Conservation (phyloP, 2,329 filamentous ascomycete species). For the Fusarium goolgardi region DNA sequence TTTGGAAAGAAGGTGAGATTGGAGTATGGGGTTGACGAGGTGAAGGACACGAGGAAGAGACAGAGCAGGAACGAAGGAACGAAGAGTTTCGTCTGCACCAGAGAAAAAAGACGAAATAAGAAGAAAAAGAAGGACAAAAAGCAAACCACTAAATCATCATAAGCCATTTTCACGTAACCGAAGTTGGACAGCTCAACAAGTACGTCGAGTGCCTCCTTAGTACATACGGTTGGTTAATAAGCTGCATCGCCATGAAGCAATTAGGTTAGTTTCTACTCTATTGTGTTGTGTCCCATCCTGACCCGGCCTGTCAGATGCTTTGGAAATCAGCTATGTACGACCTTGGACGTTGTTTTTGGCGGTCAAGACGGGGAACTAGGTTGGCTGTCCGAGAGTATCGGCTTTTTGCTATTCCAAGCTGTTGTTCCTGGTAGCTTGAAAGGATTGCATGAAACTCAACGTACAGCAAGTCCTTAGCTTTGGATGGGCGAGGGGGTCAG, state of each 20-base stretch:
- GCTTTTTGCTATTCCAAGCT: slow-evolving; percentile 28
- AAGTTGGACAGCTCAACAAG: slow-evolving; percentile 39
- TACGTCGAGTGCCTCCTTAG: slow-evolving; percentile 13
- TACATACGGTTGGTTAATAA: slow-evolving; percentile 11
- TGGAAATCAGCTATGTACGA: background rate
- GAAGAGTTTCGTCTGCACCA: background rate
- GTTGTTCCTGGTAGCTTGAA: slow-evolving; percentile 15
- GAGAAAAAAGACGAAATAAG: background rate
- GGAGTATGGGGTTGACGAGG: slow-evolving; percentile 32
- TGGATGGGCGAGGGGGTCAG: background rate
- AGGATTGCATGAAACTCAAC: slow-evolving; percentile 12
- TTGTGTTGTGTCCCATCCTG: background rate
- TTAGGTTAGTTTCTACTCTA: background rate
- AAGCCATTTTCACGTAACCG: slow-evolving; percentile 40
- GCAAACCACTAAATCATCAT: slow-evolving; percentile 18
- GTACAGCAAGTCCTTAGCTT: background rate
- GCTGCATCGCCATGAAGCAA: slow-evolving; percentile 1
- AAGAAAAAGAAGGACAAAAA: slow-evolving; percentile 7
- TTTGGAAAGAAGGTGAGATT: slow-evolving; percentile 19
- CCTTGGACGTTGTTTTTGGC: slow-evolving; percentile 30
- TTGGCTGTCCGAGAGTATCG: slow-evolving; percentile 24
- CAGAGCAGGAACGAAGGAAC: slow-evolving; percentile 20
- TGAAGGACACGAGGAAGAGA: slow-evolving; percentile 22
- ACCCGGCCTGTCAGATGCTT: slow-evolving; percentile 2
- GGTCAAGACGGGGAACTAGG: slow-evolving; percentile 37